These are phyloP conservation scores for Aspergillus sp. DNA, from an alignment of 2,329 filamentous ascomycete genomes.

Conservation along the genomic window DNA sequence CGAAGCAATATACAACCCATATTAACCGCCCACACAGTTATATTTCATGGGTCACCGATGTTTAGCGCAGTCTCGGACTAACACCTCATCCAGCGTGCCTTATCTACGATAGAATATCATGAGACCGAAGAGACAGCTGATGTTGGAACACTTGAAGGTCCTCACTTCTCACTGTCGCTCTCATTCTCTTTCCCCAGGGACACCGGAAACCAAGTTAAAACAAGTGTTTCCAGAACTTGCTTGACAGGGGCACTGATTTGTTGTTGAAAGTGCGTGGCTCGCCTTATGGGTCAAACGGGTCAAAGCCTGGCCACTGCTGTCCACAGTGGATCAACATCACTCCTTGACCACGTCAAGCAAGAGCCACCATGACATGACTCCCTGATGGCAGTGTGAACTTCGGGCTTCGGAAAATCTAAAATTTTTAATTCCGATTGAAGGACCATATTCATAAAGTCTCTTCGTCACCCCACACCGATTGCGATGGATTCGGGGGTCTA, in stretches of 20 bases:
- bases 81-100: not conserved
- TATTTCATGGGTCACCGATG: not conserved
- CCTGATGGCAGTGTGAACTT: not conserved
- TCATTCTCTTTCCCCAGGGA: not conserved
- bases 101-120: not conserved
- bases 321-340: constrained; percentile 1
- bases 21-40: not conserved
- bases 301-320: not conserved
- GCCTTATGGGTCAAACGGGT: not conserved
- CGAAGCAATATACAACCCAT: not conserved
- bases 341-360: not conserved
- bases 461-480: too few species aligned
- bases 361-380: not conserved
- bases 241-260: too few species aligned
- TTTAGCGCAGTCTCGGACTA: not conserved
- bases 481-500: too few species aligned
- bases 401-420: not conserved
- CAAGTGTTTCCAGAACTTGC: not conserved
- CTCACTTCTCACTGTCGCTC: not conserved
- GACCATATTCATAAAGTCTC: not conserved
- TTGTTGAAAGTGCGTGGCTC: not conserved
- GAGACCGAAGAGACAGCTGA: not conserved
- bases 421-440: not conserved
- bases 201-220: not conserved
- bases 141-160: not conserved